Base-by-base conservation (phyloP, 345 rosid genomes). In the Aegle marmelos region DNA sequence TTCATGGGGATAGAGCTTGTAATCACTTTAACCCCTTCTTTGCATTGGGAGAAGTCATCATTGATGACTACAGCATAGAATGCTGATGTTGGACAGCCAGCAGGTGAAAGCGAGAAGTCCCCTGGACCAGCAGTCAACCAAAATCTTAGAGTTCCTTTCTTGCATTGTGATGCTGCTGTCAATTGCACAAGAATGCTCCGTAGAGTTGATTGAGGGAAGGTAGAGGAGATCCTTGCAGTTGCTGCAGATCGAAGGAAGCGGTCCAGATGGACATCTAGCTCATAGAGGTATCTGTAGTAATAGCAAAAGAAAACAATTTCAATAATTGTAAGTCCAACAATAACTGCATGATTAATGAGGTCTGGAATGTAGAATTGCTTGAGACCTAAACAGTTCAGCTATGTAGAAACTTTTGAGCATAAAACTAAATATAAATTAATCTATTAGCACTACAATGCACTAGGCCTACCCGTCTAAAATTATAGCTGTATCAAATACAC, bases 41-140 rank as follows among this genome's bases (percentile, higher is more conserved):
- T 89, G 80, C 78, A 61, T 33, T 91, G 95, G 25, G 82, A 82
- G 78, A 89, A 76, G 56, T 84, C 85, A 6, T 88, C 81, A 1
- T 84, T 89, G 1, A 91, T 91, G 72, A 87, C 92, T 10, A 91
- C 89, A 53, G 93, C 95, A 39, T 91, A 91, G 85, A 91, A 91
- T 62, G 91, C 95, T 41, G 95, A 63, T 30, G 85, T 80, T 9
- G 87, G 91, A 70, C 89, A 89, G 16, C 86, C 83, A 22, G 91
- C 82, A 8, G 95, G 87, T 5, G 93, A 91, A 60, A 91, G 91
- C 82, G 86, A 78, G 87, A 89, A 91, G 74, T 91, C 79, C 33
- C 95, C 93, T 22, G 93, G 95, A 39, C 93, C 93, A 21, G 95
- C 85, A 80, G 82, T 89, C 76, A 90, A 76, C 95, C 93, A 91